A percentile compares a stretch with the other conserved stretches of the same genome.
Evolutionary conservation across 805 yeast genomes (phyloP).

Genomic region (Allodekkera sacchari): DNA sequence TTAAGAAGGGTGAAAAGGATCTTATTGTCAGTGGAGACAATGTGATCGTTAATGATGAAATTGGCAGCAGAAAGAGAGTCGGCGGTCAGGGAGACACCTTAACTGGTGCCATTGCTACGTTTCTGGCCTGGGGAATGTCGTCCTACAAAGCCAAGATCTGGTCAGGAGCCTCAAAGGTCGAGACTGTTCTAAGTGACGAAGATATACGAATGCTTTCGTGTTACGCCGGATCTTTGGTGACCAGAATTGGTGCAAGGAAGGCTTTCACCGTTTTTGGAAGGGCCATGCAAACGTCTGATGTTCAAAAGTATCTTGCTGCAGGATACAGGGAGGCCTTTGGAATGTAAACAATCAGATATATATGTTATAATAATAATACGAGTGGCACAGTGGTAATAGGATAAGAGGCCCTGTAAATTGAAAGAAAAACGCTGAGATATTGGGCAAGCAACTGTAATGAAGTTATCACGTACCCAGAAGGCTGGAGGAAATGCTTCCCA

Average conservation of each 20-base stretch:
- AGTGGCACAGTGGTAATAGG: too few species aligned
- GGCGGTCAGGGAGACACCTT: slow-evolving; percentile 98
- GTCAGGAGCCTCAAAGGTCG: slow-evolving; percentile 32
- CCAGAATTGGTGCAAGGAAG: slow-evolving; percentile 51
- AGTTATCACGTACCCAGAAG: too few species aligned
- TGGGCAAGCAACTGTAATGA: too few species aligned
- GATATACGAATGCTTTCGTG: slow-evolving; percentile 44
- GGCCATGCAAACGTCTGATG: slow-evolving; percentile 78
- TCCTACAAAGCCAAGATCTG: slow-evolving; percentile 52
- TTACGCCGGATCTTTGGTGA: slow-evolving; percentile 62
- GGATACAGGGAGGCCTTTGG: slow-evolving; percentile 36
- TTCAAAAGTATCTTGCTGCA: slow-evolving; percentile 58
- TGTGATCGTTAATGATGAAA: slow-evolving; percentile 33
- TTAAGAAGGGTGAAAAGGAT: slow-evolving; percentile 70
- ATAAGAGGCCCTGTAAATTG: too few species aligned
- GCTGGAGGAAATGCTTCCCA: too few species aligned
- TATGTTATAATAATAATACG: slow-evolving; percentile 5
- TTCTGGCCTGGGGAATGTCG: slow-evolving; percentile 71
- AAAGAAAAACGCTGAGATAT: too few species aligned
- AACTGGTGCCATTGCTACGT: slow-evolving; percentile 76
- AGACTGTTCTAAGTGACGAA: slow-evolving; percentile 22
- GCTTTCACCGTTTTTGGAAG: slow-evolving; percentile 66
- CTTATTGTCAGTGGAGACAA: slow-evolving; percentile 42
- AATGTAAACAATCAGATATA: slow-evolving; percentile 4
- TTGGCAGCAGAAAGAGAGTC: slow-evolving; percentile 72